phyloP scores from a whole-genome alignment of 2,329 filamentous ascomycete genomes.

The Ceratocystis cubensis region DNA sequence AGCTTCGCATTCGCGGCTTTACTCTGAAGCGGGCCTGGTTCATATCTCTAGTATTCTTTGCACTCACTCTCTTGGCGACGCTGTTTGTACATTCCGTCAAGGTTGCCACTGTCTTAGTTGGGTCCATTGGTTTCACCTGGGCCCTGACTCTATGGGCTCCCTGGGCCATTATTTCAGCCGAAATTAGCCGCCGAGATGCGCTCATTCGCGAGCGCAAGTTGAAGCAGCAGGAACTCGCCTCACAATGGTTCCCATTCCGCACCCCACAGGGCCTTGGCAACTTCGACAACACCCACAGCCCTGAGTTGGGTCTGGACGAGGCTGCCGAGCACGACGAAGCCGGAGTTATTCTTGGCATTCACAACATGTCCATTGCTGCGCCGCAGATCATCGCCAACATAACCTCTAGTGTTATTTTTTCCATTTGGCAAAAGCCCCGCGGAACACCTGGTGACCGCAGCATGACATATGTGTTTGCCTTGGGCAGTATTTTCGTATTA shows the following conservation, averaged over 20 bases:
- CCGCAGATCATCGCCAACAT: conserved; percentile 86
- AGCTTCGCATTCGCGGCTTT: conserved; percentile 64
- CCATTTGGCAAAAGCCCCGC: conserved; percentile 71
- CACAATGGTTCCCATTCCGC: conserved; percentile 20
- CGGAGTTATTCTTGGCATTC: conserved; percentile 82
- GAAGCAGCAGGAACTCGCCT: conserved; percentile 22
- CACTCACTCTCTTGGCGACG: conserved; percentile 68
- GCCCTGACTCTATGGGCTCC: conserved; percentile 88
- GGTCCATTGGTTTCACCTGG: conserved; percentile 79
- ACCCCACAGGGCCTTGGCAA: conserved; percentile 17
- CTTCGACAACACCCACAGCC: conserved; percentile 18
- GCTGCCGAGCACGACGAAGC: conserved; percentile 59
- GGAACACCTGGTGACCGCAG: conserved; percentile 75
- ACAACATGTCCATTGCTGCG: conserved; percentile 87
- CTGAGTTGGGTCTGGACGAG: conserved; percentile 34
- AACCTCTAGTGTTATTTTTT: conserved; percentile 73
- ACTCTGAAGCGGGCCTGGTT: conserved; percentile 86
- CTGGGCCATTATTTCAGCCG: conserved; percentile 86
- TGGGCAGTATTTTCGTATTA: conserved; percentile 68
- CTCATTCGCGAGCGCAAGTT: conserved; percentile 32
- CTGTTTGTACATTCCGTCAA: conserved; percentile 61
- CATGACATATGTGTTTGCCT: conserved; percentile 72
- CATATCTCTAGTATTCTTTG: conserved; percentile 70
- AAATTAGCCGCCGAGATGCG: conserved; percentile 73
- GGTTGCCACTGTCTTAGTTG: conserved; percentile 64